These are phyloP conservation scores for Hypoxylon lienhwacheense DNA, from an alignment of 495 filamentous ascomycete species.

Conservation along the genomic window DNA sequence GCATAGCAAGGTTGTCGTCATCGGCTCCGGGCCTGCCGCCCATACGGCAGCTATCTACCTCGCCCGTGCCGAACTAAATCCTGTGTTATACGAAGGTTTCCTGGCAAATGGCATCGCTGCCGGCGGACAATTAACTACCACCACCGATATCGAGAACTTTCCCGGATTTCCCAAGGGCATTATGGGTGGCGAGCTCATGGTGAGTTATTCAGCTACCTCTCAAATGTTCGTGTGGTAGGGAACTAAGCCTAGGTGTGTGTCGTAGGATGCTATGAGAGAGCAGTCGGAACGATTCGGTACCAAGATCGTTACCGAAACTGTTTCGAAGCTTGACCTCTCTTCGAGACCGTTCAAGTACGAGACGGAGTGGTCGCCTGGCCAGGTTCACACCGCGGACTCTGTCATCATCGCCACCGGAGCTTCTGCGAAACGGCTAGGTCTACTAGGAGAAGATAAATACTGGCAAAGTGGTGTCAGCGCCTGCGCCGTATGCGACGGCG, in stretches of 20 bases:
- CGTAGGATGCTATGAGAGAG: constrained; percentile 80
- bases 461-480: constrained; percentile 97
- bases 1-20: constrained; percentile 81
- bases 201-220: constrained; percentile 29
- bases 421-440: constrained; percentile 76
- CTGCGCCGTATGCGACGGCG: constrained; percentile 97
- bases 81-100: constrained; percentile 96
- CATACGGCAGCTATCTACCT: constrained; percentile 98
- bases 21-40: constrained; percentile 94
- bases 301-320: constrained; percentile 86
- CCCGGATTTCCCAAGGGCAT: constrained; percentile 91
- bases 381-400: constrained; percentile 79
- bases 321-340: constrained; percentile 83
- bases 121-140: constrained; percentile 95
- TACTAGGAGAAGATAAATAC: constrained; percentile 89
- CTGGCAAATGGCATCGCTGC: constrained; percentile 95
- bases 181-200: constrained; percentile 84
- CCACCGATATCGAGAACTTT: constrained; percentile 97
- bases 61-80: constrained; percentile 86
- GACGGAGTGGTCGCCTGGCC: constrained; percentile 77
- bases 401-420: constrained; percentile 96
- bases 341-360: constrained; percentile 88
- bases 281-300: constrained; percentile 93
- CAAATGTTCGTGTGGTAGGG: not conserved
- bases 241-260: constrained; percentile 8